Percentiles rank a stretch among this genome's conserved stretches.
Conservation (phyloP, 768 basidiomycete genomes). For the Galerina sulciceps region DNA sequence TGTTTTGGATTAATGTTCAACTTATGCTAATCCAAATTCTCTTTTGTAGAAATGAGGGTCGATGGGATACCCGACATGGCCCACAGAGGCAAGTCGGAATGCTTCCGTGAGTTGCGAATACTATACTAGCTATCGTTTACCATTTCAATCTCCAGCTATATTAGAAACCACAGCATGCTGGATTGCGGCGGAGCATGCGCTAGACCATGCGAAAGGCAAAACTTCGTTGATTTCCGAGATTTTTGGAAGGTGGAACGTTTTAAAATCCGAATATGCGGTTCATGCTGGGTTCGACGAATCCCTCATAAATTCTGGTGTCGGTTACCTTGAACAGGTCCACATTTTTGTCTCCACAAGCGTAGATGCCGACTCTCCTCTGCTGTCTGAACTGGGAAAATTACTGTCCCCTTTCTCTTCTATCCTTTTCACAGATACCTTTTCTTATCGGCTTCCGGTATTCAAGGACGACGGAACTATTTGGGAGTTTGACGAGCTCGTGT, state of each 20-base stretch:
- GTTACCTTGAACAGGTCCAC: conserved; percentile 7
- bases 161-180: neutral
- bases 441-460: neutral
- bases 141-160: no score
- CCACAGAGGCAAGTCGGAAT: no score
- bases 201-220: neutral
- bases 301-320: neutral
- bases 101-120: no score
- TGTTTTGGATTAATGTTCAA: no score
- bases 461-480: neutral
- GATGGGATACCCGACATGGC: no score
- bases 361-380: neutral
- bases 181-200: conserved; percentile 5
- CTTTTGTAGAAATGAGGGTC: no score
- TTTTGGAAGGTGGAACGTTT: neutral
- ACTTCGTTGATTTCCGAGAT: neutral
- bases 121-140: no score
- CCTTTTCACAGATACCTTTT: neutral
- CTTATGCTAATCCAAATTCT: no score
- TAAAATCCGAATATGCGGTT: neutral
- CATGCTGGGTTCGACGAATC: conserved; percentile 7
- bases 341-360: neutral
- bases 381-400: neutral
- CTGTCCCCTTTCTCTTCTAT: neutral
- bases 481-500: neutral